Evolutionary conservation across 129 eudicot genomes (phyloP).

Genomic region (Ambrosia artemisiifolia): DNA sequence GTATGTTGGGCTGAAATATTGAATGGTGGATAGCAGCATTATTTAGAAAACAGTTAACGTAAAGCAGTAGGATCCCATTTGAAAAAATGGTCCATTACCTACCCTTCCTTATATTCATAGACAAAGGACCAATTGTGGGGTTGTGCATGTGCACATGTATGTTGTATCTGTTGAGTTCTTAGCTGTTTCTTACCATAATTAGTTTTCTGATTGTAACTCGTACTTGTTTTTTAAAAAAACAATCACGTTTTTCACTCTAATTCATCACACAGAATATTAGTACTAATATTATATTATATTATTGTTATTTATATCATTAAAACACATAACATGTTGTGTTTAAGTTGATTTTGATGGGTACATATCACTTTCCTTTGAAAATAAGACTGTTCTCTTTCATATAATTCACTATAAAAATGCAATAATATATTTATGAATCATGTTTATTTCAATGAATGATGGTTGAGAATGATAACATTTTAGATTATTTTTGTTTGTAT

Average conservation of each 20-base stretch:
- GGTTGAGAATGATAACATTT: background rate
- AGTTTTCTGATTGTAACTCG: background rate
- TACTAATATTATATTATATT: background rate
- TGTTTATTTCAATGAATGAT: background rate
- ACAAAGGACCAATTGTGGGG: conserved; percentile 10
- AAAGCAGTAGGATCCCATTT: background rate
- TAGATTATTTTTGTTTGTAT: background rate
- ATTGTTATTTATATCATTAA: background rate
- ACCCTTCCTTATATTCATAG: background rate
- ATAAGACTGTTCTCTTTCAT: background rate
- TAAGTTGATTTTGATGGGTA: background rate
- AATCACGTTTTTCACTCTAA: background rate
- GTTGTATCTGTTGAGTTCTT: conserved; percentile 1
- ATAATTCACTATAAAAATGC: background rate
- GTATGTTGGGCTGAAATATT: background rate
- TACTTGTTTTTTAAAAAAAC: background rate
- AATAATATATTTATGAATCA: background rate
- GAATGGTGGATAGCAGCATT: background rate
- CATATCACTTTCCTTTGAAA: background rate
- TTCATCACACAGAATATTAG: background rate
- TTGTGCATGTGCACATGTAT: conserved; percentile 4
- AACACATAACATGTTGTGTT: background rate
- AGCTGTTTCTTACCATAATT: background rate
- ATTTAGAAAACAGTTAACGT: background rate
- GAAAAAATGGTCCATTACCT: background rate